Conservation (phyloP, 768 basidiomycete genomes). For the Galerina marginata region DNA sequence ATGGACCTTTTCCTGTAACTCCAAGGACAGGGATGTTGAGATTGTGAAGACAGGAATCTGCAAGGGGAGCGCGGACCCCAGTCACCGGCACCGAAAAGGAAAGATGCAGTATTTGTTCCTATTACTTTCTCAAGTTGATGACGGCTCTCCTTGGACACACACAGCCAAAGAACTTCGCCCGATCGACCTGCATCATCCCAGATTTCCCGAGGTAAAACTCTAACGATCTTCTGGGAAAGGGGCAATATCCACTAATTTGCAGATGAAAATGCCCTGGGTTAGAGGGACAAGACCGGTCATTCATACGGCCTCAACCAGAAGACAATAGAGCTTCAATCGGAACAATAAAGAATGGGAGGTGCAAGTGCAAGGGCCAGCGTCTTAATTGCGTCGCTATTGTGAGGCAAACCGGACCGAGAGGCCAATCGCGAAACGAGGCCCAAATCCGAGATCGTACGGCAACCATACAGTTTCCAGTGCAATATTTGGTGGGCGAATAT, state of each 20-base stretch:
- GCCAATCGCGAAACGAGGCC: background rate
- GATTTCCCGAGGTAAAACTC: background rate
- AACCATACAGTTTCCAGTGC: background rate
- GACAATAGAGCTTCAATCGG: background rate
- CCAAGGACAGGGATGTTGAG: too few relatives aligned
- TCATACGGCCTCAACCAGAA: background rate
- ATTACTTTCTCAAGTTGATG: too few relatives aligned
- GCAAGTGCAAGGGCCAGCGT: too few relatives aligned
- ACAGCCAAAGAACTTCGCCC: too few relatives aligned
- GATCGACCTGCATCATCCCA: too few relatives aligned
- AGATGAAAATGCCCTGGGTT: slow-evolving; percentile 1
- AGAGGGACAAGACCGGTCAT: background rate
- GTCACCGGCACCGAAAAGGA: background rate
- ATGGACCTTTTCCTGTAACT: too few relatives aligned
- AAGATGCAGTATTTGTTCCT: background rate
- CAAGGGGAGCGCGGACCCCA: background rate
- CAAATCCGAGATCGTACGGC: slow-evolving; percentile 9
- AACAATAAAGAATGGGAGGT: background rate
- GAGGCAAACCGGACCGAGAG: background rate
- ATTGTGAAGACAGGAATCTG: too few relatives aligned
- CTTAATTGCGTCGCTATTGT: too few relatives aligned
- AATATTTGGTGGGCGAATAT: background rate
- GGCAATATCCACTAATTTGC: background rate
- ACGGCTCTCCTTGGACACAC: too few relatives aligned
- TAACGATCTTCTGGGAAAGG: background rate